A percentile compares a stretch with the other conserved stretches of the same genome.
Conservation (phyloP, 371 early-diverging fungal genomes). For the Polyrhizophydium stewartii region DNA sequence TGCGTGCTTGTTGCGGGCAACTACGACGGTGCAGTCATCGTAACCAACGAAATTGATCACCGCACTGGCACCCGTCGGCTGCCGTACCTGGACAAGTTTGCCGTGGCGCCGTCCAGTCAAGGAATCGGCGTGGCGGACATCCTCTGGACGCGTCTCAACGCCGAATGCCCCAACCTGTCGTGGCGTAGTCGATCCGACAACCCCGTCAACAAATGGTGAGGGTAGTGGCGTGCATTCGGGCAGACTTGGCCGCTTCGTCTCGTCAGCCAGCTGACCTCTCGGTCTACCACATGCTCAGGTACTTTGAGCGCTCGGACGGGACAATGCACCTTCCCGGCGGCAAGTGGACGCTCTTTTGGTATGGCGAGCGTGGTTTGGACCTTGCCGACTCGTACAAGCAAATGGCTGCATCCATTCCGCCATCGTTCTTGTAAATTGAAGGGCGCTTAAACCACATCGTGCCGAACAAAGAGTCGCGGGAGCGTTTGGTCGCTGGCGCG, state of each 20-base stretch:
- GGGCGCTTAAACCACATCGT: no score
- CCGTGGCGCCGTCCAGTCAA: slow-evolving; percentile 79
- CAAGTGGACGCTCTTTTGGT: slow-evolving; percentile 76
- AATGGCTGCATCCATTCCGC: slow-evolving; percentile 42
- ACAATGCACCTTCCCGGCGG: slow-evolving; percentile 58
- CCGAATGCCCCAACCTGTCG: slow-evolving; percentile 62
- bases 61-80: slow-evolving; percentile 7
- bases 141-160: slow-evolving; percentile 76
- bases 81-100: slow-evolving; percentile 89
- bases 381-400: slow-evolving; percentile 31
- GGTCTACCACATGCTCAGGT: slow-evolving; percentile 24
- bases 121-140: slow-evolving; percentile 93
- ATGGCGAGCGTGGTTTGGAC: slow-evolving; percentile 51
- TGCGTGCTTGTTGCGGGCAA: slow-evolving; percentile 83
- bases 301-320: slow-evolving; percentile 84
- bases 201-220: slow-evolving; percentile 86
- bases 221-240: no score
- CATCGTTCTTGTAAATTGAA: slow-evolving; percentile 34
- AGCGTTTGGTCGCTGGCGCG: no score
- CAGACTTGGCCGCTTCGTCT: no score
- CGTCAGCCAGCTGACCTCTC: neutral
- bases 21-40: slow-evolving; percentile 75
- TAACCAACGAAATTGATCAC: slow-evolving; percentile 54
- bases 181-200: slow-evolving; percentile 90
- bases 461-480: no score